Evolutionary conservation across 345 rosid genomes (phyloP).

Genomic region (Salix purpurea): DNA sequence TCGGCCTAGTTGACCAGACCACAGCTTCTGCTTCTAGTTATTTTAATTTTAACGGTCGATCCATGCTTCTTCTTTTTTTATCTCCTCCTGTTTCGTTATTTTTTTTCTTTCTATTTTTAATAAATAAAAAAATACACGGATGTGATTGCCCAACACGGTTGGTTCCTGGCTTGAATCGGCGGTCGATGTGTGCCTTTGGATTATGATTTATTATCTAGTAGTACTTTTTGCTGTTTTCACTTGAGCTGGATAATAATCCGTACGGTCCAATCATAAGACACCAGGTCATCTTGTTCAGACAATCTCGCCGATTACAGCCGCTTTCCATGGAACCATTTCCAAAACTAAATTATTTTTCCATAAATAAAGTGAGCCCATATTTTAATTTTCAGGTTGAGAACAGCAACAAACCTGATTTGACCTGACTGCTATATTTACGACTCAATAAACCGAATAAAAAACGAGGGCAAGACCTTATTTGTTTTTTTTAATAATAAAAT

Average conservation of each 20-base stretch:
- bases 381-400: not conserved
- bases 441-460: too few species aligned
- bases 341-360: too few species aligned
- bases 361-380: too few species aligned
- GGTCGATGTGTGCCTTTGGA: constrained; percentile 5
- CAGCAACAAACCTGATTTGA: too few species aligned
- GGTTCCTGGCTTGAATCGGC: constrained; percentile 3
- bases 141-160: not conserved
- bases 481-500: too few species aligned
- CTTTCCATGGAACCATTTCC: too few species aligned
- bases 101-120: too few species aligned
- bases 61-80: not conserved
- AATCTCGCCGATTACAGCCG: not conserved
- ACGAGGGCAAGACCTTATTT: too few species aligned
- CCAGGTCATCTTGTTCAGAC: constrained; percentile 8
- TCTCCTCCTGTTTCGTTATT: not conserved
- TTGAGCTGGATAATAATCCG: not conserved
- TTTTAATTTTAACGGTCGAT: constrained; percentile 10
- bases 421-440: too few species aligned
- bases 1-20: constrained; percentile 18
- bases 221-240: not conserved
- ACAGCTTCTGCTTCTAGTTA: constrained; percentile 10
- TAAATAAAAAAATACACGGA: not conserved
- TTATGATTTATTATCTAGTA: not conserved
- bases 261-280: not conserved